Evolutionary conservation across 129 eudicot species (phyloP), one percentile per base, ranked within the genome.

Genomic region (Escallonia herrerae): DNA sequence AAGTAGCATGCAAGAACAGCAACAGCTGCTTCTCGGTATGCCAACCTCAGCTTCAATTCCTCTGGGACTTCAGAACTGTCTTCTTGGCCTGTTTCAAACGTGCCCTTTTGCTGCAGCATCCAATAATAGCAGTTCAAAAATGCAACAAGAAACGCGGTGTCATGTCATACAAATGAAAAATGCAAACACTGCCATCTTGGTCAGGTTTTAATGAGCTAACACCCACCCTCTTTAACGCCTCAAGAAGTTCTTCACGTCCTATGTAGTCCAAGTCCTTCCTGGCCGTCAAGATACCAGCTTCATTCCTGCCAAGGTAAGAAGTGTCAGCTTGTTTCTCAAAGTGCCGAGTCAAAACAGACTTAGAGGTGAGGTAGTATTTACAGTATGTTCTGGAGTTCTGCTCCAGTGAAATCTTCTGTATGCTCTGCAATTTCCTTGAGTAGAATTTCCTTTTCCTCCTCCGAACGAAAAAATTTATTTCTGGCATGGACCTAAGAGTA

Each of bases 1-100:
- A 87, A 83, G 79, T 77, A 77, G 77, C 96, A 91, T 45, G 96
- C 83, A 68, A 91, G 96, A 77, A 91, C 76, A 56, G 97, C 91
- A 64, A 91, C 86, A 4, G 97, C 96, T 60, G 97, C 97, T 84
- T 91, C 97, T 68, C 97, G 72, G 71, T 91, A 91, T 42, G 97
- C 97, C 77, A 88, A 54, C 76, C 97, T 91, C 53, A 91, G 66
- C 80, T 79, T 87, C 61, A 91, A 74, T 70, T 91, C 97, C 68
- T 91, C 97, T 11, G 97, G 96, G 66, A 88, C 85, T 68, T 81
- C 96, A 41, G 72, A 77, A 54, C 52, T 72, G 81, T 91, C 97
- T 79, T 91, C 97, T 81, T 87, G 95, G 57, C 97, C 97, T 5
- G 97, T 91, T 81, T 91, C 97, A 75, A 87, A 91, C 40, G 96